Evolutionary conservation across 163 green algal species (phyloP).

Genomic region (Volvox carteri): DNA sequence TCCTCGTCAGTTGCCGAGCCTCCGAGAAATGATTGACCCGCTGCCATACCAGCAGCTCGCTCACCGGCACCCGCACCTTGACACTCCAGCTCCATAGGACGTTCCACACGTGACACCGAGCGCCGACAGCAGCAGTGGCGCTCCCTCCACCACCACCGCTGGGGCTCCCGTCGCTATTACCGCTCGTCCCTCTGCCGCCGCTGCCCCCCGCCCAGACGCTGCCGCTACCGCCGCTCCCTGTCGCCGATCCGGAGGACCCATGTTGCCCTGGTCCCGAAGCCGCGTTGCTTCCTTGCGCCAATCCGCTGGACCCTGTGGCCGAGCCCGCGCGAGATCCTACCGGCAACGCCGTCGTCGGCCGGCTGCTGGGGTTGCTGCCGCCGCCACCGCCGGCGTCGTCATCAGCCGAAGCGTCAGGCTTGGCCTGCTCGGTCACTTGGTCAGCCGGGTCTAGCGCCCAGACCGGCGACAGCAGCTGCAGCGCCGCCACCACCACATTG

Average conservation of each 20-base stretch:
- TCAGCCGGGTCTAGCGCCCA: conserved; percentile 63
- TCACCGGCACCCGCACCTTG: conserved; percentile 54
- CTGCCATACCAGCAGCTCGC: conserved; percentile 74
- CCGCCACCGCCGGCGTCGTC: conserved; percentile 34
- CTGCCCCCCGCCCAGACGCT: conserved; percentile 26
- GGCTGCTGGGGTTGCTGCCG: neutral
- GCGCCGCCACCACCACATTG: conserved; percentile 55
- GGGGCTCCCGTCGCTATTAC: neutral
- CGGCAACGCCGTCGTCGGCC: neutral
- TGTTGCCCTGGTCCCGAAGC: neutral
- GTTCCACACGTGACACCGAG: conserved; percentile 67
- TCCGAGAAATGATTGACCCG: conserved; percentile 79
- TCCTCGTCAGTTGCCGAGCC: conserved; percentile 74
- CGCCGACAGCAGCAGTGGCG: neutral
- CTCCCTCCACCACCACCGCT: neutral
- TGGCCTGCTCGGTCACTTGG: conserved; percentile 59
- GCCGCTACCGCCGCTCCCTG: neutral
- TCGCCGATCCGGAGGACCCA: neutral
- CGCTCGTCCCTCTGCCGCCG: conserved; percentile 1
- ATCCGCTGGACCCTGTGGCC: neutral
- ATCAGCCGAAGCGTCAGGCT: conserved; percentile 16
- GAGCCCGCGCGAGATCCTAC: neutral
- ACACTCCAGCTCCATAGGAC: conserved; percentile 72
- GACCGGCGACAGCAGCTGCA: conserved; percentile 13
- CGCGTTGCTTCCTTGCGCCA: neutral